Conservation (phyloP, 371 early-diverging fungal species). For the Dinochytrium kinnereticum region DNA sequence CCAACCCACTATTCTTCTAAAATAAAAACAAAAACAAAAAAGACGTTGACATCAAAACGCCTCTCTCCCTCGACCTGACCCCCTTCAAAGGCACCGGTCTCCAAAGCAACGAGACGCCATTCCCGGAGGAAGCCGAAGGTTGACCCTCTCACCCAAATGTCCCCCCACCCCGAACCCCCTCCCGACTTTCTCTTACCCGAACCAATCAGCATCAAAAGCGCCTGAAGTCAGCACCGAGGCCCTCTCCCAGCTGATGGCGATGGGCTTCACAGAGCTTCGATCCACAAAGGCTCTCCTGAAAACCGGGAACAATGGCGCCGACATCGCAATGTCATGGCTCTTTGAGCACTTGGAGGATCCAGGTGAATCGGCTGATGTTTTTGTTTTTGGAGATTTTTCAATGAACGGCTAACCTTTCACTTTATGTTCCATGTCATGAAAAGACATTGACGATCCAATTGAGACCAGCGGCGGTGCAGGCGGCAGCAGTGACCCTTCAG, state of each 20-base stretch:
- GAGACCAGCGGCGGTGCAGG: conserved; percentile 1
- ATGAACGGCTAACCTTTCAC: not conserved
- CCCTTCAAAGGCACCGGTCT: conserved; percentile 60
- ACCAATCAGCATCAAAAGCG: no score
- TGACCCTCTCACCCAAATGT: no score
- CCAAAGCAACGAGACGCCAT: conserved; percentile 70
- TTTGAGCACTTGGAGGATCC: conserved; percentile 97
- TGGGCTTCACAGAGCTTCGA: conserved; percentile 90
- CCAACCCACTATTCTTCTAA: conserved; percentile 1
- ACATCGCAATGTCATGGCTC: conserved; percentile 91
- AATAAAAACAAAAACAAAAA: not conserved
- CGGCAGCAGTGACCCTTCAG: conserved; percentile 29
- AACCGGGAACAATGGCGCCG: conserved; percentile 83
- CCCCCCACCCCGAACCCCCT: no score
- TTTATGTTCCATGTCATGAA: not conserved
- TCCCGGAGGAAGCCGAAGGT: conserved; percentile 68
- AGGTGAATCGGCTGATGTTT: no score
- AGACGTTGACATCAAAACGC: conserved; percentile 47
- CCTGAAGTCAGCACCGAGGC: conserved; percentile 67
- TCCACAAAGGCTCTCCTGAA: conserved; percentile 78
- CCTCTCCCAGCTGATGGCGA: conserved; percentile 76
- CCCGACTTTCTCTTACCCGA: no score
- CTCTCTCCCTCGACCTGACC: conserved; percentile 49
- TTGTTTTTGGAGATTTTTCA: not conserved
- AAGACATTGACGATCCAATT: conserved; percentile 43